phyloP scores from a whole-genome alignment of 768 basidiomycete genomes.

The Hypholoma fasciculare region DNA sequence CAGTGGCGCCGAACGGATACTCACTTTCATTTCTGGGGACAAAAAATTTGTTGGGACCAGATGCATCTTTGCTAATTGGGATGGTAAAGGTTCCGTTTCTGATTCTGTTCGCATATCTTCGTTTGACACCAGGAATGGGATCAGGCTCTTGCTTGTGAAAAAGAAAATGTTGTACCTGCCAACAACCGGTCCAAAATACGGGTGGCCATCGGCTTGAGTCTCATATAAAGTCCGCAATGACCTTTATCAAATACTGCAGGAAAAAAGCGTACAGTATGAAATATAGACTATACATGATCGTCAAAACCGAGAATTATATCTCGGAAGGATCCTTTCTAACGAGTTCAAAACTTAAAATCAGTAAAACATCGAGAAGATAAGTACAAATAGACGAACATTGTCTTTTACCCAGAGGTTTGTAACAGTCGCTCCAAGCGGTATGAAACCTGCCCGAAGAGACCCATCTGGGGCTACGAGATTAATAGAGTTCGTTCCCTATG shows the following conservation, averaged over 20 bases:
- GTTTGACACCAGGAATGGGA: neutral
- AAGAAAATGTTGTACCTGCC: constrained; percentile 27
- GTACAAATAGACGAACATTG: constrained; percentile 24
- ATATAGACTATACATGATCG: constrained; percentile 29
- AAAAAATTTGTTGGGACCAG: constrained; percentile 36
- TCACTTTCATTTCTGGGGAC: constrained; percentile 40
- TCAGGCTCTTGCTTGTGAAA: neutral
- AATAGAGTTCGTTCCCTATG: constrained; percentile 26
- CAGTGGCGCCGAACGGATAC: neutral
- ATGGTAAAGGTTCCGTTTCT: constrained; percentile 45
- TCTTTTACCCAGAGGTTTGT: constrained; percentile 51
- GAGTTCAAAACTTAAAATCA: neutral
- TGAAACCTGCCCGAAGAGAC: constrained; percentile 42
- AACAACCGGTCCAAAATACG: constrained; percentile 42
- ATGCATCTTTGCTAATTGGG: constrained; percentile 38
- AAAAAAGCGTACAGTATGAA: neutral
- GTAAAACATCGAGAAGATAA: neutral
- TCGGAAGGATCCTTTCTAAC: constrained; percentile 35
- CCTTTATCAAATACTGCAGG: neutral
- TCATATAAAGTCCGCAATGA: constrained; percentile 30
- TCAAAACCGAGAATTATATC: constrained; percentile 52
- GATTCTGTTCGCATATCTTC: constrained; percentile 44
- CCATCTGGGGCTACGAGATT: constrained; percentile 36
- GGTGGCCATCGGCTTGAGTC: constrained; percentile 33
- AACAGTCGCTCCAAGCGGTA: constrained; percentile 42